Evolutionary conservation across 371 early-diverging fungal genomes (phyloP).

Genomic region (Chytridium lagenaria): DNA sequence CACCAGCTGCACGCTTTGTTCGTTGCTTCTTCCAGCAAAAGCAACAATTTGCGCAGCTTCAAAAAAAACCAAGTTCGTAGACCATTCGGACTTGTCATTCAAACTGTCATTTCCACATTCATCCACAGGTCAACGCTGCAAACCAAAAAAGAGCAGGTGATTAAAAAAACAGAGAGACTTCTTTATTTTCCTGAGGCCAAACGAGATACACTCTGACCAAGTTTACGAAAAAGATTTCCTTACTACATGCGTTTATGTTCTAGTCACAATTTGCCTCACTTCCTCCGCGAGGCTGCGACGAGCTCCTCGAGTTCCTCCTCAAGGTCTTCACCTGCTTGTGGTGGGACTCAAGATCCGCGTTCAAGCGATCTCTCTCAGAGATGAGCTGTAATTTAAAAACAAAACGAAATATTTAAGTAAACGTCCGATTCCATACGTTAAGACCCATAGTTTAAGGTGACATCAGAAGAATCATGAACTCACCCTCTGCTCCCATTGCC

Average conservation of each 20-base stretch:
- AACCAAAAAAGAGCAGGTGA: neutral
- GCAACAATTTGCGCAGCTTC: too few species aligned
- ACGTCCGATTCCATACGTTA: neutral
- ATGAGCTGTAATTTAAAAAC: constrained; percentile 76
- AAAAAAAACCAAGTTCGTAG: too few species aligned
- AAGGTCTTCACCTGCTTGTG: constrained; percentile 87
- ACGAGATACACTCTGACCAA: neutral
- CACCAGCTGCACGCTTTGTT: too few species aligned
- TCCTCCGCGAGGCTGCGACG: constrained; percentile 36
- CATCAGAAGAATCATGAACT: constrained; percentile 6
- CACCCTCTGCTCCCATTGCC: constrained; percentile 96
- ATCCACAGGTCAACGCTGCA: neutral
- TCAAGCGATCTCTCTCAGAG: constrained; percentile 92
- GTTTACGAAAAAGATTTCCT: neutral
- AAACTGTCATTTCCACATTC: neutral
- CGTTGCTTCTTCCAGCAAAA: too few species aligned
- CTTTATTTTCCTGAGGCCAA: too few species aligned
- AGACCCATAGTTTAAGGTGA: neutral
- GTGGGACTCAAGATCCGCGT: constrained; percentile 93
- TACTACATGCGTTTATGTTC: neutral
- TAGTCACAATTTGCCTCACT: neutral
- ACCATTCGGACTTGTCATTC: neutral
- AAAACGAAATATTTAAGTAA: neutral
- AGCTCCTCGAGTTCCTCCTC: constrained; percentile 80
- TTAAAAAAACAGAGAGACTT: too few species aligned